A percentile compares a stretch with the other conserved stretches of the same genome.
phyloP scores from a whole-genome alignment of 352 stramenopile genomes.

The Phytophthora pistaciae region DNA sequence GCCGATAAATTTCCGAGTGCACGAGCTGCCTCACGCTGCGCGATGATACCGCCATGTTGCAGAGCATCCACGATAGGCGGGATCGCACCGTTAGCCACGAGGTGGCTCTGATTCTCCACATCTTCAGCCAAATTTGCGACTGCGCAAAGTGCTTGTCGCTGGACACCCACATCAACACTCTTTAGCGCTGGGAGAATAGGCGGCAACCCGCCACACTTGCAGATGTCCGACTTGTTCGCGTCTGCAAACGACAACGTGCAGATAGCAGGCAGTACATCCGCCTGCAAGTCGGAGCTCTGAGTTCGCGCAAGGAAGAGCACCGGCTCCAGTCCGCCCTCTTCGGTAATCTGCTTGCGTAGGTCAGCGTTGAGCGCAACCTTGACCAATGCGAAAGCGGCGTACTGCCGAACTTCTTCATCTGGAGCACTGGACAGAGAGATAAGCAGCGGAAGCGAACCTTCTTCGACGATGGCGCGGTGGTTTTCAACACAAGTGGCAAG shows the following conservation, averaged over 20 bases:
- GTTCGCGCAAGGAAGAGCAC: constrained; percentile 96
- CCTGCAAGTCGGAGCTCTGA: constrained; percentile 93
- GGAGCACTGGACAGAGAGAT: constrained; percentile 96
- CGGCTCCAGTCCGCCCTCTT: constrained; percentile 95
- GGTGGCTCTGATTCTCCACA: constrained; percentile 94
- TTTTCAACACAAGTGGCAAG: constrained; percentile 95
- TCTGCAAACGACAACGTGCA: constrained; percentile 94
- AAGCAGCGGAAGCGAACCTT: constrained; percentile 94
- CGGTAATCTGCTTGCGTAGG: constrained; percentile 94
- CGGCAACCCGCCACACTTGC: constrained; percentile 92
- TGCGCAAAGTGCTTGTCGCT: constrained; percentile 94
- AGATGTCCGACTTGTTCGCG: constrained; percentile 96
- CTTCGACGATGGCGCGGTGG: constrained; percentile 93
- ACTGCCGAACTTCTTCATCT: constrained; percentile 95
- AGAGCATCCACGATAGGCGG: constrained; percentile 88
- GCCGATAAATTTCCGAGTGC: constrained; percentile 95
- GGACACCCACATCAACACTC: constrained; percentile 78
- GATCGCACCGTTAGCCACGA: constrained; percentile 92
- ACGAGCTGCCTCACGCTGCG: constrained; percentile 94
- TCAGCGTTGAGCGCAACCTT: constrained; percentile 97
- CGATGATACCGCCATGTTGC: constrained; percentile 71
- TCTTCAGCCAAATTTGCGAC: constrained; percentile 96
- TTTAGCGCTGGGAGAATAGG: constrained; percentile 87
- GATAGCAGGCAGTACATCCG: constrained; percentile 92
- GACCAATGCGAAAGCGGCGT: constrained; percentile 95